Evolutionary conservation across 495 filamentous ascomycete genomes (phyloP), one percentile per base, ranked within the genome.

Genomic region (Penicillium samsonianum): DNA sequence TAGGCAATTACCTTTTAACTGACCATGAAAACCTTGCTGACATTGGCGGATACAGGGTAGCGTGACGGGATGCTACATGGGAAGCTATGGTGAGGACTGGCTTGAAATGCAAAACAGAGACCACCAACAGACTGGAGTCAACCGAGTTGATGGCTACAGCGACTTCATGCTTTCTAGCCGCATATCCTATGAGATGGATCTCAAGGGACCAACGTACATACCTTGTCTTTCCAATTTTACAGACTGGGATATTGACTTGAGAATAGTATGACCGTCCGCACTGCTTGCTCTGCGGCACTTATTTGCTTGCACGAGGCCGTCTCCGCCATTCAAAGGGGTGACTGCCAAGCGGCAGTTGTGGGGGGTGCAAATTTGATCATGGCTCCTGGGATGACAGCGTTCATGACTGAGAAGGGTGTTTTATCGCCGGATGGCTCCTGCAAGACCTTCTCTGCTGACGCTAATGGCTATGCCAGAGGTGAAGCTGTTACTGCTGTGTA

Each of bases 381-480:
- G 11, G 53, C 67, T 4, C 77, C 75, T 1, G 57, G 52, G 0
- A 67, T 70, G 60, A 68, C 62, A 1, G 56, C 65, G 0, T 54
- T 59, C 9, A 65, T 77, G 53, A 57, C 62, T 0, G 65, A 75
- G 11, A 60, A 65, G 16, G 47, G 46, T 6, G 67, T 73, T 3
- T 23, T 79, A 11, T 71, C 65, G 12, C 51, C 65, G 0, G 62
- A 57, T 9, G 65, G 67, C 0, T 47, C 58, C 10, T 89, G 81
- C 40, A 76, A 82, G 55, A 81, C 82, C 0, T 92, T 88, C 57
- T 84, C 87, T 61, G 72, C 74, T 1, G 54, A 69, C 5, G 88
- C 85, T 0, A 78, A 86, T 57, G 89, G 88, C 0, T 91, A 86
- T 63, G 85, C 72, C 0, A 77, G 87, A 16, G 89, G 78, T 4